phyloP scores from a whole-genome alignment of 2,329 filamentous ascomycete genomes.

The Sporothrix curviconia region DNA sequence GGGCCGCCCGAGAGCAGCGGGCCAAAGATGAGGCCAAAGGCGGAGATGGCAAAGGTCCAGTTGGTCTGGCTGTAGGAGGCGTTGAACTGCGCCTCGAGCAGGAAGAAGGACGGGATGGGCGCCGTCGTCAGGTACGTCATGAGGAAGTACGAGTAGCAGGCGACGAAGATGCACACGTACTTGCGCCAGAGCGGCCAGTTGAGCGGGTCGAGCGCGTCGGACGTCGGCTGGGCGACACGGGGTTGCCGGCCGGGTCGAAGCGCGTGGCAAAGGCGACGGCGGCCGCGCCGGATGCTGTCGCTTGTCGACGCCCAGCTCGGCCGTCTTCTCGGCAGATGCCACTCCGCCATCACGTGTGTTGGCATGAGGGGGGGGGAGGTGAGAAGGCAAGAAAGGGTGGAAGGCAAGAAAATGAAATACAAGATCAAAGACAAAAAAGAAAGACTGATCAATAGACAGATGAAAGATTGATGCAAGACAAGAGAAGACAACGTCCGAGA shows the following conservation, averaged over 20 bases:
- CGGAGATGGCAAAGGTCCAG: slow-evolving; percentile 39
- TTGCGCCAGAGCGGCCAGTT: slow-evolving; percentile 46
- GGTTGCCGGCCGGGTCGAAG: slow-evolving; percentile 12
- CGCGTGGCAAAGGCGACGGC: neutral
- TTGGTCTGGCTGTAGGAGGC: slow-evolving; percentile 28
- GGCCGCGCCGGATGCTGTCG: no score
- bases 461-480: no score
- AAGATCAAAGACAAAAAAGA: no score
- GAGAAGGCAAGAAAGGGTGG: neutral
- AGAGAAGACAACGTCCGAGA: no score
- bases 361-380: neutral
- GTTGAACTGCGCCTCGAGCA: slow-evolving; percentile 40
- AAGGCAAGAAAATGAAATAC: neutral
- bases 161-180: slow-evolving; percentile 42
- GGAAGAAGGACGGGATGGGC: slow-evolving; percentile 46
- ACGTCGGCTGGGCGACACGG: slow-evolving; percentile 10
- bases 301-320: no score
- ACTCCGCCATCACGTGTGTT: no score
- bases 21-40: slow-evolving; percentile 43
- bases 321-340: no score
- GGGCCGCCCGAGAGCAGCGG: slow-evolving; percentile 26
- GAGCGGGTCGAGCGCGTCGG: slow-evolving; percentile 41
- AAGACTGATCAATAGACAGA: neutral
- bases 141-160: slow-evolving; percentile 50
- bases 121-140: slow-evolving; percentile 54